These are phyloP conservation scores for Arabidopsis lyrata DNA, from an alignment of 441 rosid genomes.

Conservation along the genomic window DNA sequence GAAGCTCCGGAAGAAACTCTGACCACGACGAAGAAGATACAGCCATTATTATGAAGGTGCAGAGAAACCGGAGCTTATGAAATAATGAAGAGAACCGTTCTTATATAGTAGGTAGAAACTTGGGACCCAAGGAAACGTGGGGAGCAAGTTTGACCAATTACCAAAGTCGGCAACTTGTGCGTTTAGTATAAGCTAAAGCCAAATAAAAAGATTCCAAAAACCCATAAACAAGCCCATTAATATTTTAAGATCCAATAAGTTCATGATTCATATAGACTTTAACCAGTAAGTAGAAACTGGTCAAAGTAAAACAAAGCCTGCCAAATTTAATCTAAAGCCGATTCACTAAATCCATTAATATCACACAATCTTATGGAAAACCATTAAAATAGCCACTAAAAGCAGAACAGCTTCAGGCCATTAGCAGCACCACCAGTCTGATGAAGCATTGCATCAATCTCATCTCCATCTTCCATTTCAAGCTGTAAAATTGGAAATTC, in stretches of 20 bases:
- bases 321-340: constrained; percentile 31
- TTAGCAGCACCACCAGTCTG: constrained; percentile 67
- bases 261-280: constrained; percentile 18
- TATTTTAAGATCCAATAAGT: constrained; percentile 33
- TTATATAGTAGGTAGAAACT: not conserved
- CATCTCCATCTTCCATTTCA: constrained; percentile 95
- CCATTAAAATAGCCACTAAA: constrained; percentile 17
- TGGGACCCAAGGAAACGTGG: not conserved
- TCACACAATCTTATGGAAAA: constrained; percentile 16
- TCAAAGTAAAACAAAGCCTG: constrained; percentile 32
- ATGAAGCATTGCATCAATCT: constrained; percentile 90
- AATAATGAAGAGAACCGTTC: not conserved
- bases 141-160: not conserved
- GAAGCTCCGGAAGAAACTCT: constrained; percentile 37
- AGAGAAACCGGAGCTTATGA: not conserved
- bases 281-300: not conserved
- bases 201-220: not conserved
- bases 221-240: constrained; percentile 21
- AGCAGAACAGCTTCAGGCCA: constrained; percentile 20
- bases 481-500: constrained; percentile 51
- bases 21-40: constrained; percentile 28
- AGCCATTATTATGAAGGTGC: not conserved
- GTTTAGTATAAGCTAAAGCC: not conserved
- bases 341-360: constrained; percentile 19
- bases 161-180: not conserved